These are phyloP conservation scores for Amesomyces nigricolor DNA, from an alignment of 2,329 filamentous ascomycete species.

Conservation along the genomic window DNA sequence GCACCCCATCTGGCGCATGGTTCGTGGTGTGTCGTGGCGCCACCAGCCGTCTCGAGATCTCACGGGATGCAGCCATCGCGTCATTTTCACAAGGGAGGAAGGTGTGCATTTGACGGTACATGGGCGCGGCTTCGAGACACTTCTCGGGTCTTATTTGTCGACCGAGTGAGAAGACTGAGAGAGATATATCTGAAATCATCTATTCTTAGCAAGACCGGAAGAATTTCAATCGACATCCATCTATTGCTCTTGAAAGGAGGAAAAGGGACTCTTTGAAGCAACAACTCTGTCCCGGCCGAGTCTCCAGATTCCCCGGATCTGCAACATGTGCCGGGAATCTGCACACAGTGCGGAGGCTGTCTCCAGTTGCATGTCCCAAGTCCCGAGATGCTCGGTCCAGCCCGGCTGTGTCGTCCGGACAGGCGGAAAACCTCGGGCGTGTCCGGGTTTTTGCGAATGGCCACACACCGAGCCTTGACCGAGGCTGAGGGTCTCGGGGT, in stretches of 20 bases:
- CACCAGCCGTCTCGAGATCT: too few relatives aligned
- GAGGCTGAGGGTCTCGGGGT: too few relatives aligned
- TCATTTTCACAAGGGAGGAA: too few relatives aligned
- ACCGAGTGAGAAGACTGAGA: too few relatives aligned
- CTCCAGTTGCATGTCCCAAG: not conserved
- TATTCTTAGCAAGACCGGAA: not conserved
- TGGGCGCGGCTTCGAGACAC: too few relatives aligned
- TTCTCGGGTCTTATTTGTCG: too few relatives aligned
- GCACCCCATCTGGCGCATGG: too few relatives aligned
- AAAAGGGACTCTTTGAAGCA: not conserved
- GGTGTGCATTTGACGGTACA: too few relatives aligned
- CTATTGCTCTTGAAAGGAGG: not conserved
- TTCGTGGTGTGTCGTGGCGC: too few relatives aligned
- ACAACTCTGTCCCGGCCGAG: not conserved
- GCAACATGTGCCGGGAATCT: not conserved
- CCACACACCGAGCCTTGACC: not conserved
- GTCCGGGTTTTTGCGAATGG: not conserved
- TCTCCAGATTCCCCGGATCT: not conserved
- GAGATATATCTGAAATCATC: not conserved
- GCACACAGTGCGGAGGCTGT: not conserved
- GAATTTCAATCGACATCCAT: not conserved
- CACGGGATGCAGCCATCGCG: too few relatives aligned
- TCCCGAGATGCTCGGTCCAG: conserved; percentile 12
- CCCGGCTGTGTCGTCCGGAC: conserved; percentile 4
- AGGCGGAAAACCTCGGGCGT: conserved; percentile 17